Evolutionary conservation across 2,329 filamentous ascomycete genomes (phyloP).

Genomic region (Hysterium pulicare): DNA sequence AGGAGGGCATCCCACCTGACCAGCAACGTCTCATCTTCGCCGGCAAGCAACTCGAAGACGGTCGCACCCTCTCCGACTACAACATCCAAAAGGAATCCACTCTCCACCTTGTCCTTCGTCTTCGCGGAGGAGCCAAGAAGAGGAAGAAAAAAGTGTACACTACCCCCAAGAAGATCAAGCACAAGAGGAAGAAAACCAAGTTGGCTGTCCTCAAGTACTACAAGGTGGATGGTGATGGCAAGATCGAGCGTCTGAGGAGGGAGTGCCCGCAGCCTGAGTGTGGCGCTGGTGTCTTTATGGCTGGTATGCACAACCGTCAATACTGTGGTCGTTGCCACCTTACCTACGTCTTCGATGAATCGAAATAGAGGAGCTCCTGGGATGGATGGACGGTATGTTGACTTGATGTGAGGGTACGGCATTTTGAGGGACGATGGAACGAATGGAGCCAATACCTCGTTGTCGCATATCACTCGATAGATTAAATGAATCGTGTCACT

Average conservation of each 20-base stretch:
- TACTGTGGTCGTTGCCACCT: conserved; percentile 79
- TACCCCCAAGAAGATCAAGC: conserved; percentile 99
- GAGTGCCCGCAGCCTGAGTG: conserved; percentile 87
- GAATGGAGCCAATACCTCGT: not conserved
- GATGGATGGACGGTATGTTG: conserved; percentile 13
- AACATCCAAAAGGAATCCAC: conserved; percentile 99
- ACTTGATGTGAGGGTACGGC: not conserved
- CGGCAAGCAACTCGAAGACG: conserved; percentile 99
- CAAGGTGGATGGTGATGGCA: conserved; percentile 99
- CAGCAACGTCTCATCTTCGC: conserved; percentile 99
- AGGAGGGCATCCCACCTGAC: conserved; percentile 99
- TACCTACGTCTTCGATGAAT: conserved; percentile 69
- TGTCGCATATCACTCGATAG: not conserved
- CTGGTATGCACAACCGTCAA: conserved; percentile 99
- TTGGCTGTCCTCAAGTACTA: conserved; percentile 99
- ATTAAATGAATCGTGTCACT: too few relatives aligned
- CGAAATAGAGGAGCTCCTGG: conserved; percentile 45
- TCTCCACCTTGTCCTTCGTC: conserved; percentile 94
- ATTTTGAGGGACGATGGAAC: not conserved
- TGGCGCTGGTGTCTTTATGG: conserved; percentile 99
- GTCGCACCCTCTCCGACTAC: conserved; percentile 98
- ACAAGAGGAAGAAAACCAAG: conserved; percentile 99
- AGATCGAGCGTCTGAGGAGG: conserved; percentile 98
- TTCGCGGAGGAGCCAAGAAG: conserved; percentile 93
- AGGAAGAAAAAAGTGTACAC: conserved; percentile 99